Evolutionary conservation across 805 yeast species (phyloP).

Genomic region (Kuraishia floccosa): DNA sequence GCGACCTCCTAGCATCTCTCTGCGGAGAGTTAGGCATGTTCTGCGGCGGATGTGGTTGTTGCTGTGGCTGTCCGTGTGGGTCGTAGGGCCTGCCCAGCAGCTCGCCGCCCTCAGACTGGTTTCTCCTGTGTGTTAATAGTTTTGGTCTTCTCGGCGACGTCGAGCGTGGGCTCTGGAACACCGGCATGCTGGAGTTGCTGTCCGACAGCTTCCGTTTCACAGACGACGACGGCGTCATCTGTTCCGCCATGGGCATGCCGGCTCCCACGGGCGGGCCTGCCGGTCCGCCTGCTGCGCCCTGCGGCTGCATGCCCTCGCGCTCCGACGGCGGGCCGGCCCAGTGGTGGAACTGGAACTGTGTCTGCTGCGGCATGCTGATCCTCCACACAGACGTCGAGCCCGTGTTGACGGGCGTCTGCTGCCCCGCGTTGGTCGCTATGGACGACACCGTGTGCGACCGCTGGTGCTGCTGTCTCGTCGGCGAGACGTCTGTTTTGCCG

Average conservation of each 20-base stretch:
- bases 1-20: neutral
- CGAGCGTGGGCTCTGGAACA: neutral
- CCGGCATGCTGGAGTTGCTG: too few relatives aligned
- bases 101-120: neutral
- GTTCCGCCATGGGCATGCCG: neutral
- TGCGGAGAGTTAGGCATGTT: too few relatives aligned
- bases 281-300: neutral
- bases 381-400: conserved; percentile 22
- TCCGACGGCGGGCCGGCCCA: conserved; percentile 19
- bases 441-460: conserved; percentile 15
- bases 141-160: neutral
- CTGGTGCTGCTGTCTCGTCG: too few relatives aligned
- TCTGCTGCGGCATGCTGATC: conserved; percentile 18
- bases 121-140: neutral
- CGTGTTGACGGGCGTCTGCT: conserved; percentile 8
- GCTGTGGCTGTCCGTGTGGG: too few relatives aligned
- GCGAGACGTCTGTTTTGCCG: too few relatives aligned
- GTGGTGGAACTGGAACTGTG: conserved; percentile 22
- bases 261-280: neutral
- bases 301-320: conserved; percentile 1
- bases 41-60: too few relatives aligned
- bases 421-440: conserved; percentile 1
- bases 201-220: too few relatives aligned
- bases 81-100: neutral
- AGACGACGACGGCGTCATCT: neutral